Evolutionary conservation across 768 basidiomycete species (phyloP).

Genomic region (Clitopilus hobsonii): DNA sequence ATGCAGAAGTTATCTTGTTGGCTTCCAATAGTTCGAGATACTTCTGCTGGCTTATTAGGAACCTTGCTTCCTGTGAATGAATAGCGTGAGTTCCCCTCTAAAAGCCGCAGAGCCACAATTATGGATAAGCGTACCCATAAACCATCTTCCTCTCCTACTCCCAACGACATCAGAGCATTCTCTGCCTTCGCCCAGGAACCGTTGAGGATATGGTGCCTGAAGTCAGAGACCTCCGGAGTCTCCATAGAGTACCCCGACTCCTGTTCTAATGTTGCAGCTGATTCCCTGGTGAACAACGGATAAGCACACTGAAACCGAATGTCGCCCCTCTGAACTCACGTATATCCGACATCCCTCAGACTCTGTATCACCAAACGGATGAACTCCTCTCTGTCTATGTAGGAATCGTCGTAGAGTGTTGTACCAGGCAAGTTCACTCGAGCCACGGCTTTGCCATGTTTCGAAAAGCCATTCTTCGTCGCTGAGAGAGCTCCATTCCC

Average conservation of each 20-base stretch:
- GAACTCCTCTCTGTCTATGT: conserved; percentile 85
- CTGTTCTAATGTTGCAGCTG: conserved; percentile 82
- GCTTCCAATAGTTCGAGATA: conserved; percentile 90
- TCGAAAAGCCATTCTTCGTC: conserved; percentile 46
- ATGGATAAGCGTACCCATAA: conserved; percentile 52
- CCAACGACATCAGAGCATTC: conserved; percentile 59
- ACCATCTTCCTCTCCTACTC: conserved; percentile 62
- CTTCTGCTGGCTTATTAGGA: conserved; percentile 91
- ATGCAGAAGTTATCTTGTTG: conserved; percentile 72
- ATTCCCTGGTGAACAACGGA: conserved; percentile 52
- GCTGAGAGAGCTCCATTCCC: conserved; percentile 29
- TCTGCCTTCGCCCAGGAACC: conserved; percentile 82
- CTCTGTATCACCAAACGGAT: conserved; percentile 86
- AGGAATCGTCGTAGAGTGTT: conserved; percentile 72
- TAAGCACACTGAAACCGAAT: neutral
- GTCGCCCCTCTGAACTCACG: conserved; percentile 35
- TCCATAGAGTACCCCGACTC: conserved; percentile 93
- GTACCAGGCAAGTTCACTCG: conserved; percentile 69
- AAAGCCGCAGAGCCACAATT: conserved; percentile 1
- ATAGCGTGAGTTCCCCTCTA: neutral
- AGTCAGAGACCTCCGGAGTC: conserved; percentile 68
- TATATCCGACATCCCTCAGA: conserved; percentile 81
- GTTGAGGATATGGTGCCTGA: conserved; percentile 74
- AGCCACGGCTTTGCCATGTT: conserved; percentile 48
- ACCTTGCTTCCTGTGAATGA: conserved; percentile 64